Percentiles rank a stretch among this genome's conserved stretches.
phyloP scores from a whole-genome alignment of 148 eudicot genomes.

The Suaeda aralocaspica region DNA sequence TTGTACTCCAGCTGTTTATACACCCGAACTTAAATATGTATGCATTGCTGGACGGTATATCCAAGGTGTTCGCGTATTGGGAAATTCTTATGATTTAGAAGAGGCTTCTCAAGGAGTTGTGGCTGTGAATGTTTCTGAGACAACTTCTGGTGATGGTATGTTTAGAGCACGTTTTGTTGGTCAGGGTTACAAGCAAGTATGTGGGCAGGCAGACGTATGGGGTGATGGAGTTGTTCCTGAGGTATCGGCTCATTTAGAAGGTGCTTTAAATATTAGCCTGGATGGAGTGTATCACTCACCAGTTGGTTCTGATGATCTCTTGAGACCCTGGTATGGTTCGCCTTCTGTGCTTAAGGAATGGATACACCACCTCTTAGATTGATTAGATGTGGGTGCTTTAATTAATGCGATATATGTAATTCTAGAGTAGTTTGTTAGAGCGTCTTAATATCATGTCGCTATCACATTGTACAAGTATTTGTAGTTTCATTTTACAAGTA shows the following conservation, averaged over 20 bases:
- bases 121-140: slow-evolving; percentile 25
- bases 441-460: not conserved
- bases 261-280: slow-evolving; percentile 74
- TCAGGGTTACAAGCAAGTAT: slow-evolving; percentile 98
- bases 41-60: slow-evolving; percentile 94
- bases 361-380: slow-evolving; percentile 68
- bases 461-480: not conserved
- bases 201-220: slow-evolving; percentile 94
- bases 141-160: slow-evolving; percentile 38
- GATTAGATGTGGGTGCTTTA: slow-evolving; percentile 2
- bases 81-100: slow-evolving; percentile 29
- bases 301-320: slow-evolving; percentile 55
- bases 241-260: slow-evolving; percentile 80
- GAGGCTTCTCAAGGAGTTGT: slow-evolving; percentile 35
- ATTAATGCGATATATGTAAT: not conserved
- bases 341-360: slow-evolving; percentile 67
- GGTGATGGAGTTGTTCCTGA: slow-evolving; percentile 99
- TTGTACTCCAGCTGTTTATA: slow-evolving; percentile 77
- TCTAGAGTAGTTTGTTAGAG: not conserved
- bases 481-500: not conserved
- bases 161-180: slow-evolving; percentile 77
- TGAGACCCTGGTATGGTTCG: slow-evolving; percentile 58
- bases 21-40: slow-evolving; percentile 69
- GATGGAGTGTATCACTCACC: slow-evolving; percentile 97
- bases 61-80: slow-evolving; percentile 61